Conservation (phyloP, 208 protist genomes). For the Acanthamoeba lenticulata region DNA sequence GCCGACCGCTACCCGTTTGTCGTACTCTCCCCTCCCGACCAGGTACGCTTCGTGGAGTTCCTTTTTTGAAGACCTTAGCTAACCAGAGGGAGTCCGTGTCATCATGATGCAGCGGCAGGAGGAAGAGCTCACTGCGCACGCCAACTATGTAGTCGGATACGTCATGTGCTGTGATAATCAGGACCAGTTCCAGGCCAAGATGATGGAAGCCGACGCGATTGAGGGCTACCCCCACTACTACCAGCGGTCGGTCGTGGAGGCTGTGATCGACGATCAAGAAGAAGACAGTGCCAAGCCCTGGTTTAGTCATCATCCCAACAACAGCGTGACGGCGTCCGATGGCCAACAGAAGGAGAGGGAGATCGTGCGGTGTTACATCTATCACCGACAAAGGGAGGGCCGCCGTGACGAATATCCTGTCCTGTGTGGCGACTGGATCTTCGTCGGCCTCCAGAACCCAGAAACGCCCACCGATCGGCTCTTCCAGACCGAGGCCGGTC, state of each 20-base stretch:
- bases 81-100: too few relatives aligned
- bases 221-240: slow-evolving; percentile 35
- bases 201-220: neutral
- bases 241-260: slow-evolving; percentile 11
- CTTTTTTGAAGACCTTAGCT: too few relatives aligned
- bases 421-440: neutral
- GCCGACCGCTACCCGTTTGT: slow-evolving; percentile 32
- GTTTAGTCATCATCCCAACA: neutral
- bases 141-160: neutral
- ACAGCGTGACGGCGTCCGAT: neutral
- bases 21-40: neutral
- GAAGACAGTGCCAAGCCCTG: too few relatives aligned
- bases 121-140: neutral
- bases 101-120: neutral
- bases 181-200: neutral
- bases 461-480: neutral
- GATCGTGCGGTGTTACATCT: neutral
- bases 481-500: neutral
- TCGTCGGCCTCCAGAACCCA: neutral
- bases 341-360: neutral
- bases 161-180: neutral
- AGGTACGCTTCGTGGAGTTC: too few relatives aligned
- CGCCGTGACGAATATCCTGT: neutral
- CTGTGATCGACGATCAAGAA: neutral
- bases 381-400: neutral